phyloP scores from a whole-genome alignment of 345 rosid genomes.

The Eucalyptus coolabah region DNA sequence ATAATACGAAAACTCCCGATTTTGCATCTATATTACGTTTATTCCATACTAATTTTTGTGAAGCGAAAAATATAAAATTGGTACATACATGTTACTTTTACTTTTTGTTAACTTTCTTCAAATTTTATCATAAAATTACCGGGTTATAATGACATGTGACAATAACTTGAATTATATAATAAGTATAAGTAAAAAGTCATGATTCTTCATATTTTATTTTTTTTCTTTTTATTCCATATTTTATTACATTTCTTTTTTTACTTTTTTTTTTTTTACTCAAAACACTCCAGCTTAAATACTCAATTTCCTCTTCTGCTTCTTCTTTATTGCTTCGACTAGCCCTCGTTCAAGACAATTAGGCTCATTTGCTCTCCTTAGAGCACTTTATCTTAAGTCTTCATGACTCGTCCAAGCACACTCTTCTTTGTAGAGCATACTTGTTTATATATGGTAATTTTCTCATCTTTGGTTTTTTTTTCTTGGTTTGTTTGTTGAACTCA shows the following conservation, averaged over 20 bases:
- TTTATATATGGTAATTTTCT: not conserved
- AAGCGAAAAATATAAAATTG: accelerated
- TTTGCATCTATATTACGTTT: no score
- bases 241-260: no score
- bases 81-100: not conserved
- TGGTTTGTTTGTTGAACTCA: not conserved
- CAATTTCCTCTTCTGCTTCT: not conserved
- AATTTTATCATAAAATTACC: no score
- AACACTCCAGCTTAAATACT: not conserved
- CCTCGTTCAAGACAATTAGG: not conserved
- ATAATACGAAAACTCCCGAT: not conserved
- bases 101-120: not conserved
- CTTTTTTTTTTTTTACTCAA: no score
- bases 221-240: no score
- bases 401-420: not conserved
- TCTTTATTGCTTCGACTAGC: not conserved
- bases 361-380: accelerated
- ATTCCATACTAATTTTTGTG: no score
- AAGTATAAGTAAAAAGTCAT: accelerated
- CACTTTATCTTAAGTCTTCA: not conserved
- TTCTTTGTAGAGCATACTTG: not conserved
- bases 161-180: not conserved
- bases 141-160: accelerated
- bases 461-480: not conserved
- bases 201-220: not conserved